These are phyloP conservation scores for Bolboschoenus planiculmis DNA, from an alignment of 176 grass and related monocot genomes.

Conservation along the genomic window DNA sequence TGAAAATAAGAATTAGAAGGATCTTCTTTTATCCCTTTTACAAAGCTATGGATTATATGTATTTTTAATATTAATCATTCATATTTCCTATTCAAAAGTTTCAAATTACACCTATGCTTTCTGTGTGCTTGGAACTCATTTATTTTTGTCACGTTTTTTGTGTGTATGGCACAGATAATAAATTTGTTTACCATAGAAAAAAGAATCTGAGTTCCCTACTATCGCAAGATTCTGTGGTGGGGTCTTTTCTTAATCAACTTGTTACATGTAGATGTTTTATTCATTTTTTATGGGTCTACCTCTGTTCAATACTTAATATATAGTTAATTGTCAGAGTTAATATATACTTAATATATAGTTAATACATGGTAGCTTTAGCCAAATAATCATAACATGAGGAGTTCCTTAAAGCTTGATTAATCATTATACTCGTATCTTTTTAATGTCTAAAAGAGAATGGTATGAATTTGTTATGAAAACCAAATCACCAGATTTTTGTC, in stretches of 20 bases:
- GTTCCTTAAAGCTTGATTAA: neutral
- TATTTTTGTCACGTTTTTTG: slow-evolving; percentile 1
- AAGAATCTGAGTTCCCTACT: neutral
- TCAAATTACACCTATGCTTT: neutral
- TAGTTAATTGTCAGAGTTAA: neutral
- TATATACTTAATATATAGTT: too few relatives aligned
- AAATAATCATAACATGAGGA: neutral
- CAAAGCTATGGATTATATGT: neutral
- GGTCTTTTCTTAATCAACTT: neutral
- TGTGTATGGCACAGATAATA: neutral
- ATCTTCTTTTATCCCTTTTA: neutral
- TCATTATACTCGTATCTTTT: neutral
- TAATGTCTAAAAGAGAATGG: neutral
- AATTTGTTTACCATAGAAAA: neutral
- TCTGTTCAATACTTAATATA: too few relatives aligned
- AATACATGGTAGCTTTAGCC: neutral
- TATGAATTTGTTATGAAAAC: too few relatives aligned
- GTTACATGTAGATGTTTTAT: neutral
- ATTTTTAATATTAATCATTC: neutral
- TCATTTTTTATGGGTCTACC: neutral
- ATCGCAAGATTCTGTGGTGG: neutral
- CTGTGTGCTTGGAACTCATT: neutral
- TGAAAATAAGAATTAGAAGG: slow-evolving; percentile 3
- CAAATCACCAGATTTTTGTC: too few relatives aligned
- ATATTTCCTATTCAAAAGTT: neutral